Base-by-base conservation (phyloP, 2,329 filamentous ascomycete species). In the Coniochaeta prunicola region DNA sequence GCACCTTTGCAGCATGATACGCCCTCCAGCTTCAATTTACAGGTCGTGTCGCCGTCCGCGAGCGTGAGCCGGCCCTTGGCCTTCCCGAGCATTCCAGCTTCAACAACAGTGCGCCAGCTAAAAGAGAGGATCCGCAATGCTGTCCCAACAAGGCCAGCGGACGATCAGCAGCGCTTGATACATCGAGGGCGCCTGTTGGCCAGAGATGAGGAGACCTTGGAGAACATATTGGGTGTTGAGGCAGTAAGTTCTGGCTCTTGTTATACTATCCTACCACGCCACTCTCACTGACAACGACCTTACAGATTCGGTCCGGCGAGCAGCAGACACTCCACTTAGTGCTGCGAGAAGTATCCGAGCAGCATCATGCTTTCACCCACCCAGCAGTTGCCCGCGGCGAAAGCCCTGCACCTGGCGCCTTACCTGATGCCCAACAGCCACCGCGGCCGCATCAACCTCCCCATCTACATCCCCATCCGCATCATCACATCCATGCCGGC, bases 81-180 rank as follows among this genome's bases (percentile, higher is more conserved):
- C 45, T 81, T 86, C 53, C 73, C 77, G 26, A 69, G 72, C 24
- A 69, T 86, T 12, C 73, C 79, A 15, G 73, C 75, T 42, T 72
- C 73, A 1, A 83, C 80, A 1, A 85, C 82, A 0, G 73, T 87
- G 54, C 77, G 76, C 59, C 73, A 56, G 68, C 71, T 87, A 34
- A 87, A 86, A 67, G 77, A 79, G 48, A 81, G 74, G 67, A 84
- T 87, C 59, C 80, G 82, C 33, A 75, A 83, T 64, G 66, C 69
- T 3, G 67, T 86, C 45, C 71, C 76, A 26, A 68, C 78, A 50
- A 79, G 76, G 57, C 83, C 83, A 3, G 64, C 76, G 17, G 77
- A 84, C 60, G 77, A 83, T 34, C 76, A 79, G 34, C 82, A 87
- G 67, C 77, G 84, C 45, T 71, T 88, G 60, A 87, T 88, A 38